Evolutionary conservation across 1,139 yeast species (phyloP).

Genomic region (Hanseniaspora sp.): DNA sequence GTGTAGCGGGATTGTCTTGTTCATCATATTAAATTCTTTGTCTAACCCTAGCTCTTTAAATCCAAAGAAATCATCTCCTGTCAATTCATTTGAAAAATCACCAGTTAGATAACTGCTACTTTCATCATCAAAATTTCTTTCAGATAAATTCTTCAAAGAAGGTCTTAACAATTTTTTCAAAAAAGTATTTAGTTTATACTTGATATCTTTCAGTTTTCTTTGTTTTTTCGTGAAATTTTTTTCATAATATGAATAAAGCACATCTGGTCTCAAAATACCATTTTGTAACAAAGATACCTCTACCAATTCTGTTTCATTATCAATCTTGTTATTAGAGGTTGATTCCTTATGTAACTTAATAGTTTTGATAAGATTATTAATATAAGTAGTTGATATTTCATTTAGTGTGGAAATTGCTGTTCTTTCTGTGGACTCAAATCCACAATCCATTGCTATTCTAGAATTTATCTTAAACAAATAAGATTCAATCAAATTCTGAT

Average conservation of each 20-base stretch:
- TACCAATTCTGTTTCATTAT: constrained; percentile 41
- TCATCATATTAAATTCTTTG: constrained; percentile 78
- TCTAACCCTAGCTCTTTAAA: constrained; percentile 89
- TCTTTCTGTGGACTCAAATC: constrained; percentile 76
- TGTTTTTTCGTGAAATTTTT: constrained; percentile 65
- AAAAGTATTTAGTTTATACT: constrained; percentile 56
- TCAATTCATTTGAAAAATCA: constrained; percentile 75
- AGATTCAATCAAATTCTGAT: constrained; percentile 49
- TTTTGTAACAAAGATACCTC: constrained; percentile 62
- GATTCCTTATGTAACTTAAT: constrained; percentile 63
- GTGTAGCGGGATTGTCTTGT: constrained; percentile 81
- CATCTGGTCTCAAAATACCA: constrained; percentile 74
- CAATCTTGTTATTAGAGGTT: constrained; percentile 37
- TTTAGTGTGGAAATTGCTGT: constrained; percentile 70
- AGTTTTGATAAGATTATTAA: constrained; percentile 63
- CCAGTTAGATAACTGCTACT: constrained; percentile 92
- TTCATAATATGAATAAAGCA: constrained; percentile 59
- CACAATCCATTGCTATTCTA: constrained; percentile 81
- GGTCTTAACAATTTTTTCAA: constrained; percentile 77
- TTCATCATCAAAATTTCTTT: constrained; percentile 72
- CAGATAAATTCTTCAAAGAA: constrained; percentile 61
- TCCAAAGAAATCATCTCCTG: constrained; percentile 93
- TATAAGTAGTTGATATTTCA: constrained; percentile 70
- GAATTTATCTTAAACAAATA: constrained; percentile 61
- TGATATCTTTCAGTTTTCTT: constrained; percentile 56